Base-by-base conservation (phyloP, 148 eudicot species). In the Rhododendron simsii region DNA sequence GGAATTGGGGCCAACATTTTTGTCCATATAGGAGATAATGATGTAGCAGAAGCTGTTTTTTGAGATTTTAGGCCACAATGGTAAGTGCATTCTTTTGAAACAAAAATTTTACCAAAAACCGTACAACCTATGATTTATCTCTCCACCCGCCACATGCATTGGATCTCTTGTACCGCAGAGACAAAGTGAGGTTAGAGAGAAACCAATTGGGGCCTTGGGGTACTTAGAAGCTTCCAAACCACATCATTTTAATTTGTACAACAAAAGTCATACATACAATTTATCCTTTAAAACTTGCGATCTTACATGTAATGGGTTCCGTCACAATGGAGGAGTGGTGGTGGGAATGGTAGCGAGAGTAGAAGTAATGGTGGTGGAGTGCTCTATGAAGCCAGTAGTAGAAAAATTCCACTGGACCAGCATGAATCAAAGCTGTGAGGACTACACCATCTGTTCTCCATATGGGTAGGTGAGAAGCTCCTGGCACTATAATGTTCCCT, bases 351-450 rank as follows among this genome's bases (percentile, higher is more conserved):
- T 92, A 93, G 79, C 93, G 92, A 21, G 95, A 91, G 87, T 93
- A 93, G 71, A 93, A 91, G 59, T 69, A 93, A 53, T 92, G 94
- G 86, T 93, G 95, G 84, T 93, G 95, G 61, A 93, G 82, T 2
- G 92, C 93, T 55, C 94, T 84, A 83, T 93, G 94, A 44, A 93
- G 87, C 93, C 95, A 93, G 80, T 93, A 93, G 76, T 92, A 93
- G 30, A 92, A 81, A 44, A 92, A 93, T 86, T 93, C 95, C 41
- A 93, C 93, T 2, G 94, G 95, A 67, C 95, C 95, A 9, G 44
- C 47, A 74, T 93, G 95, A 0, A 92, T 59, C 82, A 93, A 85
- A 61, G 65, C 33, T 6, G 90, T 90, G 33, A 90, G 45, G 4
- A 92, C 39, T 2, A 91, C 86, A 0, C 98, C 96, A 84, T 92